Evolutionary conservation across 2,329 filamentous ascomycete species (phyloP).

Genomic region (Penicillium sp.): DNA sequence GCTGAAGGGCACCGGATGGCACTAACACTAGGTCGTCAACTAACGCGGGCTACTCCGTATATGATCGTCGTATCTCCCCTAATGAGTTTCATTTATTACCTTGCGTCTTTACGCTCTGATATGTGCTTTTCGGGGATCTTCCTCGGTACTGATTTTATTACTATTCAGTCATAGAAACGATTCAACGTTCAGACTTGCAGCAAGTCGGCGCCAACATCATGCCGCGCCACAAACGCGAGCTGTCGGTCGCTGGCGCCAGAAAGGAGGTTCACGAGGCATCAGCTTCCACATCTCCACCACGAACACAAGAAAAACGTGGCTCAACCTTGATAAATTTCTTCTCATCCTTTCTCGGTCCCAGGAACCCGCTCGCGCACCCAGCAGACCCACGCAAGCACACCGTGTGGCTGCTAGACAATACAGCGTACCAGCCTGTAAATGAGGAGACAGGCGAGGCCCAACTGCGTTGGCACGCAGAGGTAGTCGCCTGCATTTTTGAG

Average conservation of each 20-base stretch:
- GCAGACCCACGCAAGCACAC: conserved; percentile 65
- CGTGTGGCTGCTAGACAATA: conserved; percentile 90
- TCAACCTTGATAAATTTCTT: conserved; percentile 23
- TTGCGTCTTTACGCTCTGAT: conserved; percentile 1
- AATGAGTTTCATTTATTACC: conserved; percentile 4
- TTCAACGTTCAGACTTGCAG: neutral
- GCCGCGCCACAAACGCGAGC: conserved; percentile 8
- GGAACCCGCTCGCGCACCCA: conserved; percentile 59
- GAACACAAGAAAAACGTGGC: conserved; percentile 12
- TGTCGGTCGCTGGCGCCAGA: conserved; percentile 8
- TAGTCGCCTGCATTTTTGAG: conserved; percentile 77
- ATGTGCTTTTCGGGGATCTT: conserved; percentile 1
- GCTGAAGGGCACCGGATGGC: conserved; percentile 5
- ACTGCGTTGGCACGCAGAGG: conserved; percentile 71
- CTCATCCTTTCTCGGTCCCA: conserved; percentile 35
- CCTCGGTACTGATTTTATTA: neutral
- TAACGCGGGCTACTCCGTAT: conserved; percentile 11
- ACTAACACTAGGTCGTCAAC: conserved; percentile 19
- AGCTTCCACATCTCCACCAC: neutral
- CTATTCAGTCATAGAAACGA: neutral
- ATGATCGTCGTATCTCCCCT: conserved; percentile 22
- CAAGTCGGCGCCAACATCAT: conserved; percentile 5
- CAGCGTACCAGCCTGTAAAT: conserved; percentile 61
- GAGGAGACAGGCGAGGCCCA: conserved; percentile 23
- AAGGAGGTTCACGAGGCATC: neutral